Evolutionary conservation across 2,329 filamentous ascomycete species (phyloP).

Genomic region (Macroventuria anomochaeta): DNA sequence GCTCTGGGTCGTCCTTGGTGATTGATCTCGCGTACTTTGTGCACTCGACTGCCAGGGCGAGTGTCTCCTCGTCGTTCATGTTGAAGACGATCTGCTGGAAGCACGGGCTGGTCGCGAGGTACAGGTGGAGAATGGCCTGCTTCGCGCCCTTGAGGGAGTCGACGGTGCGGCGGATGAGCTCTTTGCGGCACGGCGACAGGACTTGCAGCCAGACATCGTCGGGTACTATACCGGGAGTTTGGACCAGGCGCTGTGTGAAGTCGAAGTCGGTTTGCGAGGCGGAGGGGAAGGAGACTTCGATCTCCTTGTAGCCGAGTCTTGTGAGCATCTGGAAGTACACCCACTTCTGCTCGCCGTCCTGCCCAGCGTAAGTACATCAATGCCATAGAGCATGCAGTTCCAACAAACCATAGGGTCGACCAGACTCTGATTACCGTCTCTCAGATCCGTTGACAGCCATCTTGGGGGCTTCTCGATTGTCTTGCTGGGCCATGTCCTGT

Average conservation of each 20-base stretch:
- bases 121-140: slow-evolving; percentile 94
- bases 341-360: slow-evolving; percentile 96
- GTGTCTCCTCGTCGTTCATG: slow-evolving; percentile 80
- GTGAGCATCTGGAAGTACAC: slow-evolving; percentile 93
- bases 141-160: slow-evolving; percentile 88
- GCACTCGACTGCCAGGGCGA: slow-evolving; percentile 84
- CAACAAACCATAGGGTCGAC: slow-evolving; percentile 84
- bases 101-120: slow-evolving; percentile 94
- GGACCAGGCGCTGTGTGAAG: slow-evolving; percentile 85
- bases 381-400: background rate
- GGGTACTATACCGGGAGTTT: slow-evolving; percentile 81
- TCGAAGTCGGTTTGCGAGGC: slow-evolving; percentile 96
- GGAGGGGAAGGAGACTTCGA: slow-evolving; percentile 94
- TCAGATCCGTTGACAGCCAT: slow-evolving; percentile 87
- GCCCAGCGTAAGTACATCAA: slow-evolving; percentile 16
- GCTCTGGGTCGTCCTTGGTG: slow-evolving; percentile 76
- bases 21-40: slow-evolving; percentile 85
- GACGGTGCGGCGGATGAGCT: slow-evolving; percentile 88
- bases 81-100: slow-evolving; percentile 92
- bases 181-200: slow-evolving; percentile 87
- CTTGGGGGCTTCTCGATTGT: slow-evolving; percentile 82
- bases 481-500: slow-evolving; percentile 85
- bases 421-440: slow-evolving; percentile 94
- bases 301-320: slow-evolving; percentile 94
- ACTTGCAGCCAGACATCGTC: slow-evolving; percentile 94